Conservation (phyloP, 768 basidiomycete species). For the Psilocybe sp. region DNA sequence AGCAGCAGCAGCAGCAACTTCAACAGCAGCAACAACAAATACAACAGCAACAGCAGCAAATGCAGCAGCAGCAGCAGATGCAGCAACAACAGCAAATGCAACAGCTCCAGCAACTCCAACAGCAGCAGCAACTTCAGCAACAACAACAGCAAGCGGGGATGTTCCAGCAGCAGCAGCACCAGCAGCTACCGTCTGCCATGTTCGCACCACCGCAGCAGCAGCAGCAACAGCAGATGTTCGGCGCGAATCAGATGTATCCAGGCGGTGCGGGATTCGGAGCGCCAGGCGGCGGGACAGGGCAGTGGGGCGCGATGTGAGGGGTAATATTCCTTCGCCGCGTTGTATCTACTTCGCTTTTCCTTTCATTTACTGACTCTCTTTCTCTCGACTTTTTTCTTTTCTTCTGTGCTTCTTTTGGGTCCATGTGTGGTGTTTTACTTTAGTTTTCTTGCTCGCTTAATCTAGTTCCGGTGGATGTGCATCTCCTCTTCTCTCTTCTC, state of each 20-base stretch:
- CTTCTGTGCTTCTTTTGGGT: no score
- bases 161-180: slow-evolving; percentile 11
- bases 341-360: no score
- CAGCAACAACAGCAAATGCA: slow-evolving; percentile 9
- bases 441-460: no score
- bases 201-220: no score
- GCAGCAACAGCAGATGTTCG: slow-evolving; percentile 29
- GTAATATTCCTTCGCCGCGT: no score
- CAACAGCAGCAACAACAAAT: slow-evolving; percentile 15
- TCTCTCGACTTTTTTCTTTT: no score
- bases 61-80: slow-evolving; percentile 10
- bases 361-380: no score
- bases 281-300: slow-evolving; percentile 21
- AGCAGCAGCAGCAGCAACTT: slow-evolving; percentile 18
- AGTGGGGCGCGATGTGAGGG: slow-evolving; percentile 38
- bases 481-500: no score
- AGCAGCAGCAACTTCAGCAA: slow-evolving; percentile 8
- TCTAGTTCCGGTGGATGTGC: no score
- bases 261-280: slow-evolving; percentile 19
- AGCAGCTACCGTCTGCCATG: neutral
- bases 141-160: slow-evolving; percentile 8
- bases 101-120: slow-evolving; percentile 9
- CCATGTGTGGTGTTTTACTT: no score
- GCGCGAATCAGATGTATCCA: slow-evolving; percentile 14
- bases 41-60: slow-evolving; percentile 27